These are phyloP conservation scores for Saccharomycopsis sp. DNA, from an alignment of 805 yeast species.

Conservation along the genomic window DNA sequence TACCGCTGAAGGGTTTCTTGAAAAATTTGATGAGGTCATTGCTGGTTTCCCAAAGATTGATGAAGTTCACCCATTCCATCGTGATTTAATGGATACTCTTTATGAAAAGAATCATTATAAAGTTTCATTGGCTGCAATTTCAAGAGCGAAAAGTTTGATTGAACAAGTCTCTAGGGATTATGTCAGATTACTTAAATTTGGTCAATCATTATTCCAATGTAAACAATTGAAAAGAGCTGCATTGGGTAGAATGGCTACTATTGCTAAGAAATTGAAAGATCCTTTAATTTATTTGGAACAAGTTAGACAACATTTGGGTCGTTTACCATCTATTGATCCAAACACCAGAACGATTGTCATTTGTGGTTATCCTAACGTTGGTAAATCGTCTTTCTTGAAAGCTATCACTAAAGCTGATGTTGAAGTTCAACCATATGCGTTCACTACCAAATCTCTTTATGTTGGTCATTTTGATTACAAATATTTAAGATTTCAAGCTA, in stretches of 20 bases:
- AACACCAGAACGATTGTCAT: constrained; percentile 94
- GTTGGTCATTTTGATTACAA: constrained; percentile 99
- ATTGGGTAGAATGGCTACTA: constrained; percentile 98
- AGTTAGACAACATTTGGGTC: constrained; percentile 98
- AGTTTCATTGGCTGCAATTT: constrained; percentile 89
- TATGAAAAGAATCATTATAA: constrained; percentile 98
- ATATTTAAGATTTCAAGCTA: constrained; percentile 95
- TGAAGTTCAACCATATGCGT: constrained; percentile 98
- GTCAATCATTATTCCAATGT: constrained; percentile 97
- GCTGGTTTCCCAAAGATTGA: constrained; percentile 92
- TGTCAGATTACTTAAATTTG: constrained; percentile 87
- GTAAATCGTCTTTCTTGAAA: constrained; percentile 91
- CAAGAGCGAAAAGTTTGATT: constrained; percentile 86
- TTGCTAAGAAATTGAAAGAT: constrained; percentile 90
- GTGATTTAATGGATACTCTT: constrained; percentile 95
- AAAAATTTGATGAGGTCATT: constrained; percentile 80
- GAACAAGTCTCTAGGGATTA: constrained; percentile 97
- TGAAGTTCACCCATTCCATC: constrained; percentile 97
- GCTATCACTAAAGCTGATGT: constrained; percentile 97
- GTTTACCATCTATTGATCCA: constrained; percentile 97
- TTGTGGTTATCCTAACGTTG: constrained; percentile 99
- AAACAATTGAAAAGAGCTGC: constrained; percentile 98
- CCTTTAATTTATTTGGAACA: constrained; percentile 91
- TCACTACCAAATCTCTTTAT: constrained; percentile 94
- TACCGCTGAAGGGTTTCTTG: constrained; percentile 93